Base-by-base conservation (phyloP, 768 basidiomycete genomes). In the Candolleomyces aberdarensis region DNA sequence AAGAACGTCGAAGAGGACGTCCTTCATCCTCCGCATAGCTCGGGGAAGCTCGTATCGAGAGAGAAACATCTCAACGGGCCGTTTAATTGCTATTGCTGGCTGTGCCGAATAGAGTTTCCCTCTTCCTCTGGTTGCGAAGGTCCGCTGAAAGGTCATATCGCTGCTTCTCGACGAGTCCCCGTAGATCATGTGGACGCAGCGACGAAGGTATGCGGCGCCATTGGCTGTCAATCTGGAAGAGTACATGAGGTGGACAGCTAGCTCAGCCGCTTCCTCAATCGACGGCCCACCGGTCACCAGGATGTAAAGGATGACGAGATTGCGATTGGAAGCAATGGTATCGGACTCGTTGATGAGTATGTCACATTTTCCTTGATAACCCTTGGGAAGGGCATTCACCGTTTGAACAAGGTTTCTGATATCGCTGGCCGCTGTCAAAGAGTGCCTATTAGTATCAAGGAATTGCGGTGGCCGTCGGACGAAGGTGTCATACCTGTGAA, bases 201-300 rank as follows among this genome's bases (percentile, higher is more conserved):
- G 70, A 29, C 70, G 68, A 48, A 78, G 57, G 56, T 79, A 78
- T 3, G 73, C 69, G 13, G 74, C 74, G 19, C 69, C 69, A 7
- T 72, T 69, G 10, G 71, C 69, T 0, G 76, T 66, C n/a, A 80
- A 66, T 22, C 67, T 68, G 43, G 75, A 67, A 1, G 79, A 79
- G 63, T 78, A 80, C 75, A 79, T 78, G 26, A 79, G 65, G 61
- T 79, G 79, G 8, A 69, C 65, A 0, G 75, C 75, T 10, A 80
- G 67, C 64, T 79, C 78, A 11, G 76, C 78, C 5, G 75, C 74
- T 69, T 79, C 76, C 17, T 78, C 77, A 41, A 75, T 66, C 8
- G 76, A 74, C 9, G 75, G 75, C 8, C 75, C 77, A 2, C 77
- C 67, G 14, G 67, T 70, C n/a, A 78, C 72, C 11, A 80, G 71